Conservation (phyloP, 495 filamentous ascomycete species). For the Pseudoneurospora amorphoporcata region DNA sequence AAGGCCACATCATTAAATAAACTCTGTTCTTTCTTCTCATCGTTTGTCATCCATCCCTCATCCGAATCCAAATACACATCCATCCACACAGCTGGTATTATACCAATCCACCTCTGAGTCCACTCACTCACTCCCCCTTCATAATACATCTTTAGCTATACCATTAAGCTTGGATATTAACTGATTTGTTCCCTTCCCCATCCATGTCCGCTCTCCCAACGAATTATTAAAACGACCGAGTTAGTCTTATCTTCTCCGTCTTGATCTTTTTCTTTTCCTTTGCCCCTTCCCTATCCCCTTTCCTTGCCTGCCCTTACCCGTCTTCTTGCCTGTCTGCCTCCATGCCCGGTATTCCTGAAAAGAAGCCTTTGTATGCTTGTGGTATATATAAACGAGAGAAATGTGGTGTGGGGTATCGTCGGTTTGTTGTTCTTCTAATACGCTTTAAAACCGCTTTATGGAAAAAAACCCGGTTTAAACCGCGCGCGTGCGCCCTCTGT, state of each 20-base stretch:
- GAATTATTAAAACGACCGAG: background rate
- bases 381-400: background rate
- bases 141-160: background rate
- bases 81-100: background rate
- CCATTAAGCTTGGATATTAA: background rate
- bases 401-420: background rate
- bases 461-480: background rate
- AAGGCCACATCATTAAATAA: background rate
- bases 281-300: background rate
- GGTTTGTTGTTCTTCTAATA: background rate
- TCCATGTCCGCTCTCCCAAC: background rate
- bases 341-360: background rate
- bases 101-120: background rate
- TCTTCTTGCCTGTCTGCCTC: background rate
- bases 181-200: background rate
- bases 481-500: background rate
- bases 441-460: background rate
- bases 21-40: background rate
- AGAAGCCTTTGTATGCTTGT: background rate
- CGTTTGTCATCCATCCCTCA: background rate
- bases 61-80: background rate
- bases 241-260: background rate
- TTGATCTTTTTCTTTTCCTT: background rate
- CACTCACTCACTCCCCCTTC: background rate
- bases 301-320: background rate